Base-by-base conservation (phyloP, 2,329 filamentous ascomycete genomes). In the Nothophoma quercina region DNA sequence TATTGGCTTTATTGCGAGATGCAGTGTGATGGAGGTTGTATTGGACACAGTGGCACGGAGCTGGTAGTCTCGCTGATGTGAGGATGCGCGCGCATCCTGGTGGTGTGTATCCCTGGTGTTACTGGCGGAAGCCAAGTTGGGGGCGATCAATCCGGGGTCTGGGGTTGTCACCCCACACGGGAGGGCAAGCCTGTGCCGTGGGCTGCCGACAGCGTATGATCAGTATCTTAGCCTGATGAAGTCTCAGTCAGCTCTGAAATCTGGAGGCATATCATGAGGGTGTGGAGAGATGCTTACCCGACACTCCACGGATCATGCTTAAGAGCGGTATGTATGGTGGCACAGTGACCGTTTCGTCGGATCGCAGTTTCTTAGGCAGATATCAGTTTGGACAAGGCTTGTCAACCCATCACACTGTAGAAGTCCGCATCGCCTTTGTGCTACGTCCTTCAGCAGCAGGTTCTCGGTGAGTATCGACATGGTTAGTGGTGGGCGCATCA, bases 381-480 rank as follows among this genome's bases (percentile, higher is more conserved):
- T 32, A 10, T 8, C 9, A 10, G 18, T 12, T 9, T 42, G 30
- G 23, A 16, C 25, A 47, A 9, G 12, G 9, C 35, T n/a, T 2
- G 35, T 26, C 35, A 9, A 26, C 25, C n/a, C 7, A 53, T 68
- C 58, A 69, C 41, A 56, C 28, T 7, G 60, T 60, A 26, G 58
- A 57, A 21, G 58, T 59, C 45, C 62, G 67, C 65, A 59, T 51
- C 21, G 70, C 62, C 52, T 66, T 66, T 42, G 62, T 64, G 44
- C 50, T 63, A 32, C 55, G 63, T 52, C 55, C 49, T 32, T 66
- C 60, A 55, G 61, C 55, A 53, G 61, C 50, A 49, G 58, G 34
- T 28, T 60, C 56, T 36, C 62, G 54, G 30, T 33, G 49, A 45
- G 60, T 46, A 22, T 62, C 42, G 9, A 26, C 39, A 26, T 58